Base-by-base conservation (phyloP, 139 green algal genomes). In the Chlorella sorokiniana region DNA sequence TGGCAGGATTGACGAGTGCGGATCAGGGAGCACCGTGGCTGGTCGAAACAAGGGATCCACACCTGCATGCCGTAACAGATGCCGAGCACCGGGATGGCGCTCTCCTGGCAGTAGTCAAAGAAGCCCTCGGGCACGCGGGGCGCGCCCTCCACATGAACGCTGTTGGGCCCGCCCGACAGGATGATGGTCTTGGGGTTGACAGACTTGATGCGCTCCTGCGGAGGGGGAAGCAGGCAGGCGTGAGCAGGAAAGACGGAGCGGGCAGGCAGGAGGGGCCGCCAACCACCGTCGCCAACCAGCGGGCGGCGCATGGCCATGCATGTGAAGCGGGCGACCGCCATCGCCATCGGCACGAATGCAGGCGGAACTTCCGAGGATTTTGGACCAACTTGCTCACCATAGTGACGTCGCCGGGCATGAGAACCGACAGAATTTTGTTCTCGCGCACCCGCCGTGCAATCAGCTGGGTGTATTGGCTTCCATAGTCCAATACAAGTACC, bases 61-160 rank as follows among this genome's bases (percentile, higher is more conserved):
- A 97, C 87, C 86, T 98, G 94, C 96, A 99, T 98, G 44, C 96
- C 97, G 79, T 99, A 99, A 89, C 97, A 99, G 76, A 99, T 98
- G 62, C 97, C 97, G 33, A 99, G 91, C 40, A 99, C 92, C 0
- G 95, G 90, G 27, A 98, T 92, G 14, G 76, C 77, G 3, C 93
- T 80, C 62, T 87, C 76, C 22, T 80, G 38, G 45, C 78, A 89
- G 65, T 93, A 97, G 2, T 95, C 90, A 37, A 97, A 96, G 68
- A 99, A 97, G 27, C 90, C 93, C 0, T 90, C 79, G n/a, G 95
- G 93, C 74, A 99, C 73, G 23, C 84, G 89, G 1, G 96, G 95
- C 0, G 96, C 92, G 35, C 92, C 95, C 61, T 95, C 90, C 35
- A 96, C 84, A 75, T 99, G 95, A 69, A 99, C 97, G 1, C 92